These are phyloP conservation scores for Apiotrichum akiyoshidainum DNA, from an alignment of 1,284 basidiomycete species.

Conservation along the genomic window DNA sequence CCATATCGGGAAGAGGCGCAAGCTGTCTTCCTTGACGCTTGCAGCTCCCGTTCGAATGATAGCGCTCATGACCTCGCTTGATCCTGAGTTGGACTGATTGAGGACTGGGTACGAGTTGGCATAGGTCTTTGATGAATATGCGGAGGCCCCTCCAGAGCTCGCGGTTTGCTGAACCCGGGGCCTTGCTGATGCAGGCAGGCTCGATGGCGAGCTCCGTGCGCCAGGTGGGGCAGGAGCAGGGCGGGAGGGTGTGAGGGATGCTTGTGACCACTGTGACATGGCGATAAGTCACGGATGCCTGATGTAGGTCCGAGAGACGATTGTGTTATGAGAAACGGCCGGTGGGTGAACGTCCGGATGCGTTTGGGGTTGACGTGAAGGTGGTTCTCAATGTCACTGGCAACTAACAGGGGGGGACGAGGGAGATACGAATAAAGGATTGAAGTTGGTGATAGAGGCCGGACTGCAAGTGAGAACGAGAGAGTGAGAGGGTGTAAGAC, in stretches of 20 bases:
- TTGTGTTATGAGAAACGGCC: too few relatives aligned
- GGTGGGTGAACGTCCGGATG: not conserved
- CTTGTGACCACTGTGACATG: slow-evolving; percentile 34
- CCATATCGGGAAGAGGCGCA: slow-evolving; percentile 75
- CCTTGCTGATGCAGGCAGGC: not conserved
- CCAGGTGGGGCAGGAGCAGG: slow-evolving; percentile 40
- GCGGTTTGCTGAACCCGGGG: slow-evolving; percentile 3
- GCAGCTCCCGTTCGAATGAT: slow-evolving; percentile 58
- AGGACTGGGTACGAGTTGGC: slow-evolving; percentile 33
- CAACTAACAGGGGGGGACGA: not conserved
- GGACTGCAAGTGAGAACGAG: not conserved
- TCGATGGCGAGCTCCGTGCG: slow-evolving; percentile 12
- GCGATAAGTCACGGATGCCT: not conserved
- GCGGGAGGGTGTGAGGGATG: slow-evolving; percentile 41
- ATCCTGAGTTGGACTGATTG: slow-evolving; percentile 17
- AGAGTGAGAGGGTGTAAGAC: not conserved
- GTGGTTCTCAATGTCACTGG: too few relatives aligned
- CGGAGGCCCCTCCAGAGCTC: not conserved
- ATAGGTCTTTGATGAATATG: slow-evolving; percentile 32
- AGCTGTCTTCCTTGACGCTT: slow-evolving; percentile 82
- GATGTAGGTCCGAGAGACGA: too few relatives aligned
- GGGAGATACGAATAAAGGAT: not conserved
- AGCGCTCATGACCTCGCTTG: slow-evolving; percentile 19
- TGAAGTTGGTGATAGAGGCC: too few relatives aligned
- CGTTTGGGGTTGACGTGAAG: not conserved